Evolutionary conservation across 2,329 filamentous ascomycete genomes (phyloP), one percentile per base, ranked within the genome.

Genomic region (Trichoderma sp.): DNA sequence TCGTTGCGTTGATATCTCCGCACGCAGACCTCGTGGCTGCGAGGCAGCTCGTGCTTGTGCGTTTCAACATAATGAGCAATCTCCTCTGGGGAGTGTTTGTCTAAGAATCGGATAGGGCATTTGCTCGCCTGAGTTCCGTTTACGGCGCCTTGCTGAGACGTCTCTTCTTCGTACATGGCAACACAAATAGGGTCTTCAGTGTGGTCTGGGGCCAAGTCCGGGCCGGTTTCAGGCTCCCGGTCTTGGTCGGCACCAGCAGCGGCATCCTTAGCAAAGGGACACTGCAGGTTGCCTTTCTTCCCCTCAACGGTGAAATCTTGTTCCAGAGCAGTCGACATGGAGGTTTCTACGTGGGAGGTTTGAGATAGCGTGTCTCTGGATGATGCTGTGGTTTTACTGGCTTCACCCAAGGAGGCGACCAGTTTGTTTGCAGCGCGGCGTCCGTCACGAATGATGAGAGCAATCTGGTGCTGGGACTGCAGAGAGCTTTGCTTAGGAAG

Each of bases 1-100:
- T 95, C 92, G 78, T 95, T 95, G 81, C 90, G 92, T 82, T 97
- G 93, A 79, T 97, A 97, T 71, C 95, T 89, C 78, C 93, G 91
- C 73, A 98, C 90, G 81, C 95, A 98, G 58, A 98, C 89, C 79
- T 97, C 94, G 82, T 98, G 95, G 80, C 94, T 98, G 76, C 95
- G 90, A 11, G 95, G 95, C 69, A 98, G 88, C 81, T 97, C 93
- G 82, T 98, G 95, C 81, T 98, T 98, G 84, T 98, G 95, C 67
- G 91, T 94, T 80, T 98, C 93, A 78, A 98, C 94, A 80, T 97
- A 98, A 78, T 92, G 90, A 15, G 95, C 95, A 73, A 98, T 91
- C 79, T 98, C 95, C 83, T 97, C 93, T 2, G 95, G 93, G 2
- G 94, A 94, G 79, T 97, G 95, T 80, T 97, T 92, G 81, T 98